These are phyloP conservation scores for Pythium guiyangense DNA, from an alignment of 352 stramenopile species.

Conservation along the genomic window DNA sequence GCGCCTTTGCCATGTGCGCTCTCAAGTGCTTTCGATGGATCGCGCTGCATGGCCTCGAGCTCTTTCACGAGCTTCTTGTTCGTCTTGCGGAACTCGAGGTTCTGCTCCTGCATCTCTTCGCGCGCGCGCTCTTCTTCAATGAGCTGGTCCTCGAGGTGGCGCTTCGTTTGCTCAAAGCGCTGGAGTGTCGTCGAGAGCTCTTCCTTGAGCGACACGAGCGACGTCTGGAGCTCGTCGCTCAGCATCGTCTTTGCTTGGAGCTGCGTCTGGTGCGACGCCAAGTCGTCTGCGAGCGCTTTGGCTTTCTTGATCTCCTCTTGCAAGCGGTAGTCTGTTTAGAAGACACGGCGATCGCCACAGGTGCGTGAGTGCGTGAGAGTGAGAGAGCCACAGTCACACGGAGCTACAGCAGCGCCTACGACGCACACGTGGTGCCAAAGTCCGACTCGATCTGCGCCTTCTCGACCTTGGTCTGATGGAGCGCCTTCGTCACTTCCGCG, in stretches of 20 bases:
- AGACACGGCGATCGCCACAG: neutral
- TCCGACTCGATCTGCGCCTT: slow-evolving; percentile 72
- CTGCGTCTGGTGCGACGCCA: slow-evolving; percentile 28
- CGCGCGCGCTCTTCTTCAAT: slow-evolving; percentile 62
- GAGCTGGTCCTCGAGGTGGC: slow-evolving; percentile 74
- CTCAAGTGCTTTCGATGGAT: slow-evolving; percentile 7
- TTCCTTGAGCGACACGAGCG: slow-evolving; percentile 54
- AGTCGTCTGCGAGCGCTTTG: slow-evolving; percentile 38
- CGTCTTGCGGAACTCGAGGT: slow-evolving; percentile 61
- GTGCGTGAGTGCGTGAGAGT: neutral
- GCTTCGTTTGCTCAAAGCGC: slow-evolving; percentile 66
- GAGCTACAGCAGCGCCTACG: neutral
- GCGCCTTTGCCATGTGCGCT: neutral
- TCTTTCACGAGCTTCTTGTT: slow-evolving; percentile 70
- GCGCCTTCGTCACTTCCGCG: slow-evolving; percentile 51
- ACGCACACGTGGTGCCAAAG: slow-evolving; percentile 58
- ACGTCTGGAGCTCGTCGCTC: slow-evolving; percentile 52
- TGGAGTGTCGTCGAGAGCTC: slow-evolving; percentile 50
- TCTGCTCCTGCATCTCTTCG: slow-evolving; percentile 74
- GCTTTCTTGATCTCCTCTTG: slow-evolving; percentile 70
- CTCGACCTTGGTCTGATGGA: slow-evolving; percentile 62
- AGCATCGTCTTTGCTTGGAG: slow-evolving; percentile 45
- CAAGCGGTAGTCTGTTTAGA: slow-evolving; percentile 37
- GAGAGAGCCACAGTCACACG: too few species aligned
- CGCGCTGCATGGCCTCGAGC: slow-evolving; percentile 38